Evolutionary conservation across 345 rosid genomes (phyloP).

Genomic region (Populus euphratica): DNA sequence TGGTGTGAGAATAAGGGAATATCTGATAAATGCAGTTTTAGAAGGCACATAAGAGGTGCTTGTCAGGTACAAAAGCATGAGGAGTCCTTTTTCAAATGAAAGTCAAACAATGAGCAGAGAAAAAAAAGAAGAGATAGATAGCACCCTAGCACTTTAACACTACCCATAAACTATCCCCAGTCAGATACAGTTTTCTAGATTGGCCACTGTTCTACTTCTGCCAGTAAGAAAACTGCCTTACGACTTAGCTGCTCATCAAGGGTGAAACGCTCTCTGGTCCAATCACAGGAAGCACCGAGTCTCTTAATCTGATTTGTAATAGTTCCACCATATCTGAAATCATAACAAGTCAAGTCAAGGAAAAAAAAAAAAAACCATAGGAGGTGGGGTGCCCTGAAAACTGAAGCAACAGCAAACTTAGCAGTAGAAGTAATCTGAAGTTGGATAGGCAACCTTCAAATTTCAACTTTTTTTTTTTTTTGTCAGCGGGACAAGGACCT

Average conservation of each 20-base stretch:
- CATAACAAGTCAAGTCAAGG: constrained; percentile 7
- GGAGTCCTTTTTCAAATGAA: background rate
- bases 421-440: no score
- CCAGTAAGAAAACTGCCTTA: constrained; percentile 60
- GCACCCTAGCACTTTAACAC: background rate
- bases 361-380: background rate
- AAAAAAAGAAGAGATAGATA: background rate
- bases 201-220: constrained; percentile 13
- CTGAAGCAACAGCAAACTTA: background rate
- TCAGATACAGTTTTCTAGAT: constrained; percentile 1
- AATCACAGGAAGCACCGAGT: constrained; percentile 98
- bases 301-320: constrained; percentile 91
- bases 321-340: constrained; percentile 83
- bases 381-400: background rate
- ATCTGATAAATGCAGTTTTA: background rate
- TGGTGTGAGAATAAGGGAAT: constrained; percentile 27
- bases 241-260: constrained; percentile 98
- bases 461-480: no score
- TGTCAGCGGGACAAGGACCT: no score
- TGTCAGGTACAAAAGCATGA: background rate
- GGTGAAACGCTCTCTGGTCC: constrained; percentile 90
- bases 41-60: background rate
- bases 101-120: background rate
- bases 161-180: background rate
- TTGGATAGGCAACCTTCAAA: no score